These are phyloP conservation scores for Erythrobasidium hasegawianum DNA, from an alignment of 1,284 basidiomycete species.

Conservation along the genomic window DNA sequence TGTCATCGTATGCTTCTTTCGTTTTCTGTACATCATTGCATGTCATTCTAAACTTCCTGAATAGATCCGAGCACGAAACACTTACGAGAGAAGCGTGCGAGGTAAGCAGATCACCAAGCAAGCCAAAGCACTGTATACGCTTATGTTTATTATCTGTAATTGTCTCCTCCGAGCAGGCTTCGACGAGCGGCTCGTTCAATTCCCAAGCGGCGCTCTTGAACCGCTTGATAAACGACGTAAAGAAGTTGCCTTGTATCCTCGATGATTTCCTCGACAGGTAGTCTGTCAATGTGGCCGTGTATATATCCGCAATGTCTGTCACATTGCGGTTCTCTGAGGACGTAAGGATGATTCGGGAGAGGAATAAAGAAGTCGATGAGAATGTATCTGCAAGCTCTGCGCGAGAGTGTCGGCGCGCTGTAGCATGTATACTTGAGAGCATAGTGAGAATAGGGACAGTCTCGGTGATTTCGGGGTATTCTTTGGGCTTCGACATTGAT, in stretches of 20 bases:
- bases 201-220: constrained; percentile 66
- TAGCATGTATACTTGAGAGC: constrained; percentile 66
- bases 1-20: constrained; percentile 8
- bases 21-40: constrained; percentile 9
- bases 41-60: background rate
- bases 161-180: constrained; percentile 47
- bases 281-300: constrained; percentile 67
- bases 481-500: constrained; percentile 68
- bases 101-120: constrained; percentile 8
- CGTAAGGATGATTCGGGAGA: constrained; percentile 61
- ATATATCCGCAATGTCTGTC: constrained; percentile 56
- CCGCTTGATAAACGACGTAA: constrained; percentile 72
- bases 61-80: background rate
- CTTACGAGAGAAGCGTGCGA: constrained; percentile 19
- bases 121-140: constrained; percentile 7
- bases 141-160: constrained; percentile 24
- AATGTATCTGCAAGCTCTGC: constrained; percentile 62
- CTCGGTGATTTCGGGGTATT: constrained; percentile 59
- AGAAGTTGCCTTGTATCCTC: constrained; percentile 67
- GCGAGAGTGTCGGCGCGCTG: constrained; percentile 63
- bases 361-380: constrained; percentile 67
- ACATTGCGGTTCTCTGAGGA: constrained; percentile 39
- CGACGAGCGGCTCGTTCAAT: constrained; percentile 60
- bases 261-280: constrained; percentile 79
- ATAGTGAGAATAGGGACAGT: constrained; percentile 48